Evolutionary conservation across 1,139 yeast species (phyloP).

Genomic region (Zygoascus hellenicus): DNA sequence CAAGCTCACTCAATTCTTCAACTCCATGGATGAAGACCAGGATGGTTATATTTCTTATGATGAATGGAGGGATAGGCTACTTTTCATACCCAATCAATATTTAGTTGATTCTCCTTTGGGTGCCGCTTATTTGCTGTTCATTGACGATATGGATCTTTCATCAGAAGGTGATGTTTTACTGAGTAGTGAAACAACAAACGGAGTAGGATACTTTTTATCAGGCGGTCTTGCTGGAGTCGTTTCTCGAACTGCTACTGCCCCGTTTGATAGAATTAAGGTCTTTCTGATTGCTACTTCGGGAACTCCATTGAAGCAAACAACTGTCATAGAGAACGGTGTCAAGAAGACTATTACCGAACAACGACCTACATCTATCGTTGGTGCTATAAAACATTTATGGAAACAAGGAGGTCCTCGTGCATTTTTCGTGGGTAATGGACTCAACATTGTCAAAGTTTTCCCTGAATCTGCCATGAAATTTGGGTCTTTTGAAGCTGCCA

Average conservation of each 20-base stretch:
- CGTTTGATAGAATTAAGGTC: conserved; percentile 90
- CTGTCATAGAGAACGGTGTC: conserved; percentile 23
- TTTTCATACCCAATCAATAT: conserved; percentile 67
- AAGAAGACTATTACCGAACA: conserved; percentile 22
- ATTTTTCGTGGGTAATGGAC: conserved; percentile 92
- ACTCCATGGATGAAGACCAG: conserved; percentile 51
- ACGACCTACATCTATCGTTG: conserved; percentile 26
- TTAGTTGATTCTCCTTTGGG: conserved; percentile 59
- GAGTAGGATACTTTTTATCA: conserved; percentile 85
- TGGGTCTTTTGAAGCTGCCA: conserved; percentile 89
- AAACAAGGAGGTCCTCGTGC: conserved; percentile 82
- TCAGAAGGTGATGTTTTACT: conserved; percentile 91
- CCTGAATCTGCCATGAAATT: conserved; percentile 98
- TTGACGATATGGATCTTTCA: conserved; percentile 73
- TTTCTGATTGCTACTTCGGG: conserved; percentile 90
- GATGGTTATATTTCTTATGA: conserved; percentile 75
- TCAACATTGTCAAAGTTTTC: conserved; percentile 87
- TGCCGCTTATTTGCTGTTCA: conserved; percentile 77
- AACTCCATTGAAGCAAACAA: conserved; percentile 17
- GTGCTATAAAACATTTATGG: conserved; percentile 77
- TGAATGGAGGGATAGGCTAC: conserved; percentile 76
- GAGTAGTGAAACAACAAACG: conserved; percentile 70
- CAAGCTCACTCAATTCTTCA: conserved; percentile 55
- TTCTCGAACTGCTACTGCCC: conserved; percentile 96
- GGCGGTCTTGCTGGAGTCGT: conserved; percentile 96